Base-by-base conservation (phyloP, 2,329 filamentous ascomycete species). In the Fusarium sulawesiense region DNA sequence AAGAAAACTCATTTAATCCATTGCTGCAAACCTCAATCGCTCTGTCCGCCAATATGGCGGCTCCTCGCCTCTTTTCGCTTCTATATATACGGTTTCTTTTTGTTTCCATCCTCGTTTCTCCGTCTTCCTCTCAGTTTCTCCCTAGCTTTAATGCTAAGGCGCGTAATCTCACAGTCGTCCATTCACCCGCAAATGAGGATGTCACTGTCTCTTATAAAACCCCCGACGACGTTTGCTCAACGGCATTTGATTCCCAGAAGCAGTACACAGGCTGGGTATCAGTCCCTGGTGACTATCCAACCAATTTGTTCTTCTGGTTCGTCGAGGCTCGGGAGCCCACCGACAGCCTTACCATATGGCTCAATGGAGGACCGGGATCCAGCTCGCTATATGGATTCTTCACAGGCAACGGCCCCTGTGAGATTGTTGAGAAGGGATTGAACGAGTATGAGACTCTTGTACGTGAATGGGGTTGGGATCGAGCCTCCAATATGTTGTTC, bases 201-300 rank as follows among this genome's bases (percentile, higher is more conserved):
- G 87, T 93, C 75, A 89, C 87, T 62, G 87, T 93, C 75, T 86
- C 87, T 58, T 93, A 91, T 83, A 92, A 91, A 75, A 81, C 84
- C 37, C 84, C 87, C 7, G 77, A 82, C 10, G 88, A 87, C 47
- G 89, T 86, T 14, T 93, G 91, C 78, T 85, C 82, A 48, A 92
- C 91, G 3, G 87, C 86, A 10, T 92, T 91, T 73, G 76, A 83
- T 46, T 83, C 82, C 2, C 91, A 93, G 78, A 86, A 89, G 77
- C 91, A 93, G 77, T 92, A 90, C 75, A 88, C 89, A 6, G 91
- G 91, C 74, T 92, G 91, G 85, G 87, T 93, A 59, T 85, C 80
- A 56, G 79, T 92, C 7, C 88, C 89, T 7, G 89, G 83, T 46
- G 78, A 81, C 29, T 87, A 83, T 70, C 79, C 83, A 20, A 85